Base-by-base conservation (phyloP, 1,284 basidiomycete species). In the Apiotrichum gracile region DNA sequence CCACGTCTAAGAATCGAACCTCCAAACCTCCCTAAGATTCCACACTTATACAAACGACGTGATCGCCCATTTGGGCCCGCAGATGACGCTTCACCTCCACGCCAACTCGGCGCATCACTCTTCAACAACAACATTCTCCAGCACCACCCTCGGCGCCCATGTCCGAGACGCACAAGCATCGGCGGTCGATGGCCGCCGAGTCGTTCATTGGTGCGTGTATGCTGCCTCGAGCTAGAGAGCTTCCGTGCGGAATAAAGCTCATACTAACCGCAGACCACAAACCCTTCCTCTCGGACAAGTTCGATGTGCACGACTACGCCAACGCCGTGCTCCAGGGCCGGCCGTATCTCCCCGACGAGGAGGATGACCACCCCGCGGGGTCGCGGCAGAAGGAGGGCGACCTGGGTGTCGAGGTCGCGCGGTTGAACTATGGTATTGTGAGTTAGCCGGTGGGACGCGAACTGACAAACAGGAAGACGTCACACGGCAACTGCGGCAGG, bases 241-340 rank as follows among this genome's bases (percentile, higher is more conserved):
- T 12, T 9, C 27, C 42, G 5, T 6, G 8, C 12, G 4, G 4
- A 26, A 5, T 10, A 29, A 26, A 6, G 8, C 41, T 19, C n/a
- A 29, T 19, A 37, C 49, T 37, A 16, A 39, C 52, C 27, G 24
- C 61, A 72, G 75, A 76, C 53, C 68, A 70, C 49, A 63, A 67
- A 47, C 69, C 73, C 14, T 77, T 76, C 59, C 63, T 73, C 25
- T 72, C 72, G 13, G 72, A 83, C 7, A 78, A 83, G 39, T 96
- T 94, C 71, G 85, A 92, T 68, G 80, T 89, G 17, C 86, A 89
- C 68, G 85, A 87, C 50, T 93, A 92, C 69, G 90, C 91, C 5
- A 91, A 91, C 70, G 84, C 88, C 19, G 81, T 92, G 49, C 80
- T 94, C 22, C 84, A 88, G 12, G 86, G 87, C 25, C 85, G 88